Conservation (phyloP, 179 eudicot genomes). For the Spergularia azorica region DNA sequence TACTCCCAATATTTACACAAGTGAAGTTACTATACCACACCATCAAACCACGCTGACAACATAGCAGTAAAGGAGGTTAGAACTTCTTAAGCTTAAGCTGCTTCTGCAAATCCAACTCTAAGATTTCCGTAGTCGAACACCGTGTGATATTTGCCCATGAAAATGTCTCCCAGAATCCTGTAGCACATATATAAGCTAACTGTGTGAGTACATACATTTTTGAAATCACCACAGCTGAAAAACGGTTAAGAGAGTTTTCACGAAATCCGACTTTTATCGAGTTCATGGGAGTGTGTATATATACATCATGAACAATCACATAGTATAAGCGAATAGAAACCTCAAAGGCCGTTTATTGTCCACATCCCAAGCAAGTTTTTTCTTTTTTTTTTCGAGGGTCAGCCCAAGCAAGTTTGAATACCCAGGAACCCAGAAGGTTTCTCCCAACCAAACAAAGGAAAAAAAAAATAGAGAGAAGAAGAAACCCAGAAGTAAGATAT, state of each 20-base stretch:
- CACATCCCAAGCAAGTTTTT: too few species aligned
- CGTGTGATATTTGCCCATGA: conserved; percentile 74
- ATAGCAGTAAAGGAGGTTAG: background rate
- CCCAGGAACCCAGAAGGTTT: background rate
- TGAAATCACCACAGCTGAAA: too few species aligned
- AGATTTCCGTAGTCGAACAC: conserved; percentile 64
- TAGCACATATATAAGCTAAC: conserved; percentile 8
- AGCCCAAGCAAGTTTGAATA: conserved; percentile 10
- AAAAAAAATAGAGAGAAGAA: too few species aligned
- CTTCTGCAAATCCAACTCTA: conserved; percentile 73
- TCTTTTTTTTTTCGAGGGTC: too few species aligned
- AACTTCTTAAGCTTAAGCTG: conserved; percentile 36
- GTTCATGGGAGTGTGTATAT: too few species aligned
- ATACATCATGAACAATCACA: background rate
- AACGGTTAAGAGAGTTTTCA: too few species aligned
- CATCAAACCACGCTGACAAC: background rate
- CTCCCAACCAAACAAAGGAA: too few species aligned
- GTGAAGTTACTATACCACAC: background rate
- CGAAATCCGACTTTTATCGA: too few species aligned
- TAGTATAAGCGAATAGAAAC: background rate
- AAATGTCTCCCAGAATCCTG: conserved; percentile 85
- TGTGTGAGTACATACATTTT: background rate
- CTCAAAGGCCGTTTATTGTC: background rate
- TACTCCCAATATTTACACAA: conserved; percentile 2
- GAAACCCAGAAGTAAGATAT: too few species aligned